Evolutionary conservation across 2,329 filamentous ascomycete species (phyloP), one percentile per base, ranked within the genome.

Genomic region (Stagonosporopsis tanaceti): DNA sequence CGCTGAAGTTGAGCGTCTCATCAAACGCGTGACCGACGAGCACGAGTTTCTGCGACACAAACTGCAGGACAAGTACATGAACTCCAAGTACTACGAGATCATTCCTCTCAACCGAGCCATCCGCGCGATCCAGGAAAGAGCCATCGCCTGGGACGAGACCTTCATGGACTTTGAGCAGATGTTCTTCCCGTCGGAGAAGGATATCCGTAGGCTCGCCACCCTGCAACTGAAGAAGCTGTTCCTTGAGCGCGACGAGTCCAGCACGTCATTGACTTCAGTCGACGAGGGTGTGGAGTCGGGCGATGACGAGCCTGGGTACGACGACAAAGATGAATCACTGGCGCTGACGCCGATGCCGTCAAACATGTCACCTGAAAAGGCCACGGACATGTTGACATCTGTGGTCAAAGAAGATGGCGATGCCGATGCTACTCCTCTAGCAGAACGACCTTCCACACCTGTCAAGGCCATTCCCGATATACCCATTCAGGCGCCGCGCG

Each of bases 221-320:
- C 84, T 97, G 60, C 96, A 99, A 73, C 81, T 99, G 55, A 94
- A 91, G 73, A 97, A 96, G 74, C 91, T 99, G 74, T 99, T 99
- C 72, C 87, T 94, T 7, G 93, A 98, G 73, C 90, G 82, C 56
- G 84, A 93, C 67, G 92, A 93, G 62, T 93, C 92, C 2, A 89
- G 90, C 57, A 89, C 92, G 56, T 90, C 91, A 0, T 79, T 93
- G 15, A 82, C 84, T 5, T 87, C 89, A 6, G 86, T 85, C 12
- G 92, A 96, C 47, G 87, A 90, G 39, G 81, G 82, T 2, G 79
- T 81, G 7, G 87, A 89, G 53, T 68, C 67, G 5, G 69, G 68
- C 22, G 61, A 64, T 1, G 73, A 76, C 47, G 73, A 76, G 39
- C 59, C 64, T 37, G 61, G 62, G 11, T 47, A 67, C 11, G 66